These are phyloP conservation scores for Monosporascus sp. DNA, from an alignment of 2,329 filamentous ascomycete genomes.

Conservation along the genomic window DNA sequence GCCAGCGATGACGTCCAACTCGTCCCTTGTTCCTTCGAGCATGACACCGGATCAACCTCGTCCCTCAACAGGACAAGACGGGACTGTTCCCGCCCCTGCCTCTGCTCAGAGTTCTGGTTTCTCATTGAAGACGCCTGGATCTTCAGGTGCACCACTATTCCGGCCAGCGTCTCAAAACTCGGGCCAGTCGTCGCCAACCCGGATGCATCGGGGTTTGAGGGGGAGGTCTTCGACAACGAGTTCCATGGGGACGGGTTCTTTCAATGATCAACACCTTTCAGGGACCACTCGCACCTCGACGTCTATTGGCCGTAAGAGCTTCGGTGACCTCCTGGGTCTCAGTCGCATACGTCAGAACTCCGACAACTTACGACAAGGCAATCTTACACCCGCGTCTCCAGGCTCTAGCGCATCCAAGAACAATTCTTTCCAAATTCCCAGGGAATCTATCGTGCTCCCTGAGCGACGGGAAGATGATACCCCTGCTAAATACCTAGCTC, in stretches of 20 bases:
- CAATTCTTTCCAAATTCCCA: slow-evolving; percentile 73
- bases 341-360: slow-evolving; percentile 76
- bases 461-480: slow-evolving; percentile 83
- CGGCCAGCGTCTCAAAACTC: slow-evolving; percentile 43
- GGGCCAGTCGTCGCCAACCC: slow-evolving; percentile 64
- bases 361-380: slow-evolving; percentile 65
- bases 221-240: slow-evolving; percentile 87
- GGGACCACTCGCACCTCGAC: slow-evolving; percentile 72
- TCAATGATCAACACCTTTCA: slow-evolving; percentile 63
- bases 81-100: slow-evolving; percentile 30
- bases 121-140: slow-evolving; percentile 30
- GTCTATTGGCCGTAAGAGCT: slow-evolving; percentile 87
- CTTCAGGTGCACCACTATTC: slow-evolving; percentile 46
- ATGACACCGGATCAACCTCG: slow-evolving; percentile 14
- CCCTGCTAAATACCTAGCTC: slow-evolving; percentile 79
- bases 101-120: slow-evolving; percentile 24
- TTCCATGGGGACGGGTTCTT: slow-evolving; percentile 68
- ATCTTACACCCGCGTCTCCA: slow-evolving; percentile 64
- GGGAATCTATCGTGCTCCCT: slow-evolving; percentile 68
- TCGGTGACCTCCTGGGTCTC: slow-evolving; percentile 81
- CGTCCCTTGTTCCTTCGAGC: slow-evolving; percentile 35
- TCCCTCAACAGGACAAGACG: slow-evolving; percentile 24
- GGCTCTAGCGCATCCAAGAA: slow-evolving; percentile 68
- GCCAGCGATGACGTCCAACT: slow-evolving; percentile 33
- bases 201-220: slow-evolving; percentile 54